phyloP scores from a whole-genome alignment of 225 moss, liverwort and hornwort species.

The Ulota crispa region DNA sequence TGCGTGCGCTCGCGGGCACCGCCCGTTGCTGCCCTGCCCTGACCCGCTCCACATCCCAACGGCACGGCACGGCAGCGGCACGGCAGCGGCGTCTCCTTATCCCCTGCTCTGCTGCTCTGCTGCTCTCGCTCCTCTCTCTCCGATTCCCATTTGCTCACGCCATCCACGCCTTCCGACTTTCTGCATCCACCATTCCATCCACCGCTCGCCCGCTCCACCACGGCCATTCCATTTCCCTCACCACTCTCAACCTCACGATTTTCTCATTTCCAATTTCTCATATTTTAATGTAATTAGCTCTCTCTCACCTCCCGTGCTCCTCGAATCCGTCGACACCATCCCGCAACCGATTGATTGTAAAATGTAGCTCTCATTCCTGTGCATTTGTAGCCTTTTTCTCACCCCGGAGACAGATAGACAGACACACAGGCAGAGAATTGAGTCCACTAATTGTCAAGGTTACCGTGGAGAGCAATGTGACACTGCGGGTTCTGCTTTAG shows the following conservation, averaged over 20 bases:
- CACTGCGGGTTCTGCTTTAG: not conserved
- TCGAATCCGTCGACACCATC: not conserved
- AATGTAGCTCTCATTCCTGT: not conserved
- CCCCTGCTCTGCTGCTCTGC: no score
- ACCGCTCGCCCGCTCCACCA: not conserved
- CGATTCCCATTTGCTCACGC: conserved; percentile 12
- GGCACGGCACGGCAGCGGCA: no score
- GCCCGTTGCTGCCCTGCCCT: no score
- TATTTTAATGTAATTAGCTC: not conserved
- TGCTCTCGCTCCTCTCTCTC: not conserved
- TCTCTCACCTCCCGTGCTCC: no score
- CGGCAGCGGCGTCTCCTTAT: no score
- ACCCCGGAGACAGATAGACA: not conserved
- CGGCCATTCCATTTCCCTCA: not conserved
- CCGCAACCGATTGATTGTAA: not conserved
- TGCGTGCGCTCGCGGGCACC: no score
- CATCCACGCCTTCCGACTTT: conserved; percentile 9
- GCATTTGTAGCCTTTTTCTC: not conserved
- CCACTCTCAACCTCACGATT: not conserved
- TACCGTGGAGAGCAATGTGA: not conserved
- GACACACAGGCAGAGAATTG: not conserved
- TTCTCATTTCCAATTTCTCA: not conserved
- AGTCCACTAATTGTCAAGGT: not conserved
- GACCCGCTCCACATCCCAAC: no score
- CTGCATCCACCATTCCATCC: not conserved